These are phyloP conservation scores for Amaranthus palmeri DNA, from an alignment of 148 eudicot species.

Conservation along the genomic window DNA sequence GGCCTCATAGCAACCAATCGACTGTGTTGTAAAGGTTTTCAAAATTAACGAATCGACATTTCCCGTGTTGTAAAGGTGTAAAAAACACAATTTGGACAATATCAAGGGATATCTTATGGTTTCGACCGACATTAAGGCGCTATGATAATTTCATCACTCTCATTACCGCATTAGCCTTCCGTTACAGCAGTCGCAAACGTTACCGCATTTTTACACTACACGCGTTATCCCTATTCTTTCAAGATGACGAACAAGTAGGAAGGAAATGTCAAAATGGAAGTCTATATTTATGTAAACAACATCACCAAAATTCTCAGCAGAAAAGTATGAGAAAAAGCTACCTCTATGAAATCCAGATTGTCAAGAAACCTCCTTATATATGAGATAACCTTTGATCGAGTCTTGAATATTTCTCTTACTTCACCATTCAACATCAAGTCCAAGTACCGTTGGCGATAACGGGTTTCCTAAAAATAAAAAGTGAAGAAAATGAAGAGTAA, in stretches of 20 bases:
- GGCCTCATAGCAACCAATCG: no score
- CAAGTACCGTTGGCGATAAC: conserved; percentile 91
- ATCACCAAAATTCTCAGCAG: background rate
- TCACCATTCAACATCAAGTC: conserved; percentile 89
- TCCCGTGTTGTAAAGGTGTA: no score
- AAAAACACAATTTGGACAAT: no score
- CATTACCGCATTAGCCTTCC: background rate
- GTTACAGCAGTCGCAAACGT: background rate
- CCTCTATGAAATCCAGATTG: conserved; percentile 74
- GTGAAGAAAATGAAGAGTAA: background rate
- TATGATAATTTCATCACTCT: background rate
- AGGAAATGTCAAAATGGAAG: no score
- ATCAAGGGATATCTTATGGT: no score
- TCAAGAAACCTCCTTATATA: conserved; percentile 75
- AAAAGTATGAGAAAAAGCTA: conserved; percentile 18
- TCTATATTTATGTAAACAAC: no score
- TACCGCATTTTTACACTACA: no score
- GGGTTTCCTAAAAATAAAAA: conserved; percentile 56
- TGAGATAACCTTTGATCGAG: conserved; percentile 62
- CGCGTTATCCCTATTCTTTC: no score
- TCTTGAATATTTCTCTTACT: conserved; percentile 68
- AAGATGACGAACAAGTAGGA: no score
- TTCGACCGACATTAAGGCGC: no score
- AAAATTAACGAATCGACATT: no score
- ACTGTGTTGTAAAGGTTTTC: no score